Evolutionary conservation across 2,329 filamentous ascomycete species (phyloP), one percentile per base, ranked within the genome.

Genomic region (Didymella exigua): DNA sequence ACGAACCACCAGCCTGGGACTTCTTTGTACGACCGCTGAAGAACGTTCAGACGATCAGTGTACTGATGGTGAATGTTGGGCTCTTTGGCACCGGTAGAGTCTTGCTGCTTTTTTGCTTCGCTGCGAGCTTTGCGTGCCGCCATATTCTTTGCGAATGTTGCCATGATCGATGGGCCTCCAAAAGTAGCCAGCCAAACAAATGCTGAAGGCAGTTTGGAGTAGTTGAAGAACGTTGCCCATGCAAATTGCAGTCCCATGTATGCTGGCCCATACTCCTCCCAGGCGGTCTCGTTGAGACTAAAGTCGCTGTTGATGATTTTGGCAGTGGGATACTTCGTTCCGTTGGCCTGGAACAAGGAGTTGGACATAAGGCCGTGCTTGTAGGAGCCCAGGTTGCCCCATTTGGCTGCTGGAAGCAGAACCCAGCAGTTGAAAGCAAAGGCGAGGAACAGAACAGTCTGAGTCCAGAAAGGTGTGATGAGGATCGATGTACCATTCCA

Each of bases 171-270:
- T 0, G 75, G 60, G 36, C 75, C 83, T 0, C 84, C 82, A 52
- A 86, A 86, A 0, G 84, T 78, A 3, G 73, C 73, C 67, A 86
- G 83, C 84, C 84, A 87, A 5, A 81, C 80, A 42, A 86, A 76
- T 0, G 83, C 82, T 1, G 84, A 85, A 1, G 82, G 78, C 52
- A 85, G 82, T 8, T 83, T 81, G 5, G 84, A 83, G 51, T 86
- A 86, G 65, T 84, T 82, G 66, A 85, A 86, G 71, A 86, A 86
- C 57, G 83, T 83, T 4, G 72, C 69, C 84, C 84, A 87, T 3
- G 85, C 76, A 36, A 81, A 78, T 56, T 86, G 85, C 0, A 82
- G 73, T 1, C 84, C 82, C 48, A 85, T 80, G 58, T 84, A 85
- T n/a, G 84, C 75, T 2, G 81, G 81, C 0, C 84, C 84, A 29